phyloP scores from a whole-genome alignment of 2,329 filamentous ascomycete genomes.

The Colletotrichum trifolii region DNA sequence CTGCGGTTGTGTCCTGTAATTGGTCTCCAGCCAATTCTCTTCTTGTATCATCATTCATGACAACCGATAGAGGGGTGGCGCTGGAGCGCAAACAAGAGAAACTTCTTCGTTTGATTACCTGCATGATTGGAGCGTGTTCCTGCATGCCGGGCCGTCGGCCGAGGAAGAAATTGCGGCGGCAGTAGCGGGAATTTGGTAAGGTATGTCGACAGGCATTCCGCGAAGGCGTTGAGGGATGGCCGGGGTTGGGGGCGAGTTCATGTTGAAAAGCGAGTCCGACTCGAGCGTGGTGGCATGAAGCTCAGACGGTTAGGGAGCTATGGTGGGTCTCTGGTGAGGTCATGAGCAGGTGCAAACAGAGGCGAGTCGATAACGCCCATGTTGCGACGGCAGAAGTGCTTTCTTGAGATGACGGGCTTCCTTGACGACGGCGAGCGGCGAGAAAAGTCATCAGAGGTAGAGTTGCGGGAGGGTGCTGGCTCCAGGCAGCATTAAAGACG shows the following conservation, averaged over 20 bases:
- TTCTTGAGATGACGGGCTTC: constrained; percentile 11
- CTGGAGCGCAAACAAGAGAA: constrained; percentile 27
- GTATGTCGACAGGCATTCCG: constrained; percentile 24
- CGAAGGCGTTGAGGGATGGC: constrained; percentile 34
- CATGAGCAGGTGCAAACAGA: constrained; percentile 3
- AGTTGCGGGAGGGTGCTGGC: constrained; percentile 27
- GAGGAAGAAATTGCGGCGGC: constrained; percentile 12
- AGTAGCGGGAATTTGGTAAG: constrained; percentile 6
- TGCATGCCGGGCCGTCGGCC: constrained; percentile 25
- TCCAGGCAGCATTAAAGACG: constrained; percentile 20
- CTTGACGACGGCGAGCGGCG: constrained; percentile 19
- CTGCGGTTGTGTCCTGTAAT: constrained; percentile 44
- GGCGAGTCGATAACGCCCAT: background rate
- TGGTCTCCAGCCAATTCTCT: constrained; percentile 48
- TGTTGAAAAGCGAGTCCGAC: constrained; percentile 11
- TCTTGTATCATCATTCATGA: constrained; percentile 54
- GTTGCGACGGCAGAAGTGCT: constrained; percentile 13
- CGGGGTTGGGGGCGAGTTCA: constrained; percentile 31
- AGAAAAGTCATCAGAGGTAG: constrained; percentile 12
- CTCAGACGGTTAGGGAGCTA: constrained; percentile 20
- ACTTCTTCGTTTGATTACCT: constrained; percentile 33
- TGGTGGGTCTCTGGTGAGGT: constrained; percentile 23
- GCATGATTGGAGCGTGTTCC: constrained; percentile 30
- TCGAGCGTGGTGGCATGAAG: constrained; percentile 16
- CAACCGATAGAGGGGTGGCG: constrained; percentile 27